Percentiles rank a stretch among this genome's conserved stretches.
Conservation (phyloP, 306 rosid species). For the Vachellia pachyceras region DNA sequence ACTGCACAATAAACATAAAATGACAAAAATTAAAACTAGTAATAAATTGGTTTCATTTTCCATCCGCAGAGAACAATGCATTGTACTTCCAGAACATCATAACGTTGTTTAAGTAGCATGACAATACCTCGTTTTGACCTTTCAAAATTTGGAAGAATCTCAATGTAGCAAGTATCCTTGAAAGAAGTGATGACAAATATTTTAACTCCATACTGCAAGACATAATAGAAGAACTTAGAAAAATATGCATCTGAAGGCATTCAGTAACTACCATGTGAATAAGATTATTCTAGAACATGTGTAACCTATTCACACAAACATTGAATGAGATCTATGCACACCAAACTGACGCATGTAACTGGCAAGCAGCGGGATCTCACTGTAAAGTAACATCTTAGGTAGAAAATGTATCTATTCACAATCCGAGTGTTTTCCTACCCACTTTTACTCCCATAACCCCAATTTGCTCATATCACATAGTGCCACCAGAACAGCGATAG, state of each 20-base stretch:
- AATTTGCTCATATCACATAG: too few relatives aligned
- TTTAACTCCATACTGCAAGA: constrained; percentile 18
- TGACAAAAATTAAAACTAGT: background rate
- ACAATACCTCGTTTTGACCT: constrained; percentile 18
- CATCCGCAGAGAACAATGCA: background rate
- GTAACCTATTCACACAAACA: background rate
- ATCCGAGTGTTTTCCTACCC: too few relatives aligned
- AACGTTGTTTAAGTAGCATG: background rate
- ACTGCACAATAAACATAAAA: constrained; percentile 9
- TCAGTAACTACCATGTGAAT: background rate
- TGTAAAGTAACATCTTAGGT: background rate
- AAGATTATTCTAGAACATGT: background rate
- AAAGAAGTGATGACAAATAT: constrained; percentile 21
- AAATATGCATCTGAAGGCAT: background rate
- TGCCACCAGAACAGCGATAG: too few relatives aligned
- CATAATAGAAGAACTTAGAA: background rate
- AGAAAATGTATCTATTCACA: too few relatives aligned
- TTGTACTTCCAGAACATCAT: background rate
- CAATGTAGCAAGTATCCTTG: constrained; percentile 28
- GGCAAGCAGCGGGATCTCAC: background rate
- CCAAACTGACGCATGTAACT: background rate
- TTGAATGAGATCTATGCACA: background rate
- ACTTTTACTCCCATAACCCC: too few relatives aligned
- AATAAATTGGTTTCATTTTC: background rate
- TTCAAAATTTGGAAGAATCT: constrained; percentile 23